A percentile compares a stretch with the other conserved stretches of the same genome.
Conservation (phyloP, 495 filamentous ascomycete genomes). For the Penicillium samsonianum region DNA sequence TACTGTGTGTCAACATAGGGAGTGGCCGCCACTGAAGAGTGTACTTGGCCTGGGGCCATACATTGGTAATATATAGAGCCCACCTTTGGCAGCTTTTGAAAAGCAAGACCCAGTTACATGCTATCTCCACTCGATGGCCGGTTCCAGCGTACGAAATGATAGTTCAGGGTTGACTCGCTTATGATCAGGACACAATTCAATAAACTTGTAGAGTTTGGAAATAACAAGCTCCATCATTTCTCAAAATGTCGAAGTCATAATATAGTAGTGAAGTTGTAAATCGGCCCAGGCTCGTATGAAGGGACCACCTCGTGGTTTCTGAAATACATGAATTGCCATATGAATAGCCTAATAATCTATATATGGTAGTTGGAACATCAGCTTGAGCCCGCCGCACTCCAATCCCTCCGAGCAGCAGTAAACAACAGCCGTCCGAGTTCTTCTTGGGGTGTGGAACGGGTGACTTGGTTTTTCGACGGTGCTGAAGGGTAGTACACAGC, state of each 20-base stretch:
- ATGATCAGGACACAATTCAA: conserved; percentile 3
- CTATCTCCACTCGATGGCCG: neutral
- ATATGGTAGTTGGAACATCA: neutral
- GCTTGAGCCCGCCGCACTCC: conserved; percentile 20
- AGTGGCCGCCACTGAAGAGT: neutral
- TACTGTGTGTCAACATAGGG: neutral
- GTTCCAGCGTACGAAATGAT: neutral
- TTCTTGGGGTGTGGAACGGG: conserved; percentile 22
- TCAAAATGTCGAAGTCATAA: neutral
- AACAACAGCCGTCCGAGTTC: conserved; percentile 43
- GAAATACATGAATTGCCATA: neutral
- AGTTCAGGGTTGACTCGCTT: neutral
- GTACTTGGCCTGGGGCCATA: neutral
- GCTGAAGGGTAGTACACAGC: conserved; percentile 23
- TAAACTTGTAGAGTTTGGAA: neutral
- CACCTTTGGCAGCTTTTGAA: neutral
- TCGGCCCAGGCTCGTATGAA: neutral
- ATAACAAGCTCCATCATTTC: neutral
- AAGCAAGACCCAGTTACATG: neutral
- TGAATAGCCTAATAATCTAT: neutral
- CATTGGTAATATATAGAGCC: neutral
- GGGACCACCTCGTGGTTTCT: neutral
- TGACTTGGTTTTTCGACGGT: conserved; percentile 5
- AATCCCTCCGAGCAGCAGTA: conserved; percentile 43
- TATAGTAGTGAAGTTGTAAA: neutral